These are phyloP conservation scores for Pleurotus citrinopileatus DNA, from an alignment of 768 basidiomycete species.

Conservation along the genomic window DNA sequence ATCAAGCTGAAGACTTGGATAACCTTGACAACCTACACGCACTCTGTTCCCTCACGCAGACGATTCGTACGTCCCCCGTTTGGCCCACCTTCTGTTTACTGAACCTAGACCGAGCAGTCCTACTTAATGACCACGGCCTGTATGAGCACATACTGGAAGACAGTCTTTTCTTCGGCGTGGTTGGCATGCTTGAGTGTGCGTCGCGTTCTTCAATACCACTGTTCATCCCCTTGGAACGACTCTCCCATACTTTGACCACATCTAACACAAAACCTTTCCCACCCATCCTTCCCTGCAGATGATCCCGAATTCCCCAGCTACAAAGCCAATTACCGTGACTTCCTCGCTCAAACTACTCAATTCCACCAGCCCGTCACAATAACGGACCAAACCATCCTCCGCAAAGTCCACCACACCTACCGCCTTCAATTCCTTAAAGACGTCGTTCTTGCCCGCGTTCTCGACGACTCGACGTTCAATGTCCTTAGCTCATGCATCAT, in stretches of 20 bases:
- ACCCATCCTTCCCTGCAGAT: constrained; percentile 44
- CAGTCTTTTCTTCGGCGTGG: constrained; percentile 87
- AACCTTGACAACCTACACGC: constrained; percentile 88
- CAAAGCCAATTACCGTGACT: constrained; percentile 96
- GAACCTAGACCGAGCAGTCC: constrained; percentile 49
- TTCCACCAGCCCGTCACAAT: constrained; percentile 91
- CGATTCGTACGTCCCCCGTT: constrained; percentile 65
- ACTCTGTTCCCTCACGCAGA: constrained; percentile 89
- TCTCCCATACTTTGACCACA: constrained; percentile 4
- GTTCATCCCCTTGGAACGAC: constrained; percentile 12
- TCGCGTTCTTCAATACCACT: constrained; percentile 15
- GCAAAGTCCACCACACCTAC: constrained; percentile 96
- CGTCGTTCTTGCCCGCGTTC: constrained; percentile 90
- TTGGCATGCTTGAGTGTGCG: constrained; percentile 97
- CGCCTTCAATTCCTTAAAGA: constrained; percentile 97
- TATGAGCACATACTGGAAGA: constrained; percentile 96
- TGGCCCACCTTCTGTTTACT: not conserved
- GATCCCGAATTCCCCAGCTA: constrained; percentile 96
- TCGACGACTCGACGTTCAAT: constrained; percentile 97
- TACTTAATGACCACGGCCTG: constrained; percentile 91
- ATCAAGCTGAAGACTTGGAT: constrained; percentile 91
- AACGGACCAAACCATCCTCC: constrained; percentile 67
- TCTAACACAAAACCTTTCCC: not conserved
- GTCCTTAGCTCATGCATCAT: constrained; percentile 97
- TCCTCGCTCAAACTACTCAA: constrained; percentile 76